These are phyloP conservation scores for Aaosphaeria arxii DNA, from an alignment of 2,329 filamentous ascomycete species.

Conservation along the genomic window DNA sequence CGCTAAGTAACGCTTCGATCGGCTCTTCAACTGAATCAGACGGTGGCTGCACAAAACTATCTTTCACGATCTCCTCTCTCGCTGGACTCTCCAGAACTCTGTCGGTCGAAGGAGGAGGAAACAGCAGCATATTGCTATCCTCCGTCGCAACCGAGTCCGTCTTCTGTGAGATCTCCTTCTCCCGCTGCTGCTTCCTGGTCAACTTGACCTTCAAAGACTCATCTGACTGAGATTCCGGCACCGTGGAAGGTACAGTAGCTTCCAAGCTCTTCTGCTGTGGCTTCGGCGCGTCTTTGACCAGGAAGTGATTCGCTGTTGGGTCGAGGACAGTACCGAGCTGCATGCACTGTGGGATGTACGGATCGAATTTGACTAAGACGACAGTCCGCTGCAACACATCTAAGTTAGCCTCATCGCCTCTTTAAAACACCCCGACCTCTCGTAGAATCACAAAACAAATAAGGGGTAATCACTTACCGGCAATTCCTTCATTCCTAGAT, in stretches of 20 bases:
- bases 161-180: slow-evolving; percentile 30
- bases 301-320: slow-evolving; percentile 58
- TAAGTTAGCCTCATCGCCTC: background rate
- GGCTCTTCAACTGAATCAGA: slow-evolving; percentile 4
- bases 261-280: background rate
- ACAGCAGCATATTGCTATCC: slow-evolving; percentile 22
- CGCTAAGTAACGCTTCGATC: background rate
- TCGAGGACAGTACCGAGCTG: slow-evolving; percentile 44
- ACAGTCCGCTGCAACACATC: slow-evolving; percentile 32
- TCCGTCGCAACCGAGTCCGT: slow-evolving; percentile 37
- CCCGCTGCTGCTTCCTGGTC: slow-evolving; percentile 37
- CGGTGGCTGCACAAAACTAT: slow-evolving; percentile 23
- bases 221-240: slow-evolving; percentile 14
- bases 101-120: background rate
- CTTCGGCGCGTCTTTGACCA: slow-evolving; percentile 50
- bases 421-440: no score
- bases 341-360: slow-evolving; percentile 45
- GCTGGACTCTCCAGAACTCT: background rate
- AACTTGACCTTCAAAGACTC: slow-evolving; percentile 52
- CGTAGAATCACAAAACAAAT: background rate
- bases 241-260: background rate
- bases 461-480: slow-evolving; percentile 40
- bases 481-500: slow-evolving; percentile 49
- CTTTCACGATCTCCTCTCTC: slow-evolving; percentile 21
- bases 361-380: slow-evolving; percentile 48